These are phyloP conservation scores for Raffaelea deltoideospora DNA, from an alignment of 2,329 filamentous ascomycete genomes.

Conservation along the genomic window DNA sequence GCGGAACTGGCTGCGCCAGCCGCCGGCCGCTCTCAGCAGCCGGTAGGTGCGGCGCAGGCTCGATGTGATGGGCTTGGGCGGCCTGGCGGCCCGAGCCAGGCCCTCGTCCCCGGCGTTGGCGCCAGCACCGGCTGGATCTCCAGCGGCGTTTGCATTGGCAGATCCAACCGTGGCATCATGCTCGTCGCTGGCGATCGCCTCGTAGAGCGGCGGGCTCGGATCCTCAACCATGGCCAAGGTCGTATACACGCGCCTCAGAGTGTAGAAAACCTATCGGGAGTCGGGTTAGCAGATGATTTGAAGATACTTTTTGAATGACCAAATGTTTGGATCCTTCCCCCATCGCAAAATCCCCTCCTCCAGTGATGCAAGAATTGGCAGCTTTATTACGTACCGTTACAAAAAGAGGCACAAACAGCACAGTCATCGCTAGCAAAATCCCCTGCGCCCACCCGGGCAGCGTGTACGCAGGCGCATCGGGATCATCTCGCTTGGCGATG, in stretches of 20 bases:
- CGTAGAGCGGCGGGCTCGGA: conserved; percentile 39
- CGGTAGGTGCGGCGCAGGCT: conserved; percentile 35
- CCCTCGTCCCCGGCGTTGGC: conserved; percentile 16
- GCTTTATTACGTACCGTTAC: neutral
- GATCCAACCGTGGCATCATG: conserved; percentile 3
- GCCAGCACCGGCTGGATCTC: neutral
- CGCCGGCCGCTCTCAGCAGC: conserved; percentile 45
- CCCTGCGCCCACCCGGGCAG: neutral
- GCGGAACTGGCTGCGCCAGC: conserved; percentile 53
- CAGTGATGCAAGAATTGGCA: conserved; percentile 9
- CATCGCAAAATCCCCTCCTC: too few species aligned
- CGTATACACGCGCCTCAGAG: conserved; percentile 32
- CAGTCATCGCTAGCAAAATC: too few species aligned
- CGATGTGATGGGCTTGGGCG: conserved; percentile 28
- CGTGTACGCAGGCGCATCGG: too few species aligned
- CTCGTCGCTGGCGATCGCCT: conserved; percentile 29
- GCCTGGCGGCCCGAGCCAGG: conserved; percentile 18
- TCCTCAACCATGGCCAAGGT: conserved; percentile 44
- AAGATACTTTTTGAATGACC: too few species aligned
- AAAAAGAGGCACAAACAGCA: neutral
- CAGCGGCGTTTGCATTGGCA: too few species aligned
- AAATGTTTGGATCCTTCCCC: too few species aligned
- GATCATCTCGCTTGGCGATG: too few species aligned
- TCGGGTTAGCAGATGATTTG: neutral
- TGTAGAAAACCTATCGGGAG: conserved; percentile 29